Conservation (phyloP, 768 basidiomycete genomes). For the Psilocybe cyanescens region DNA sequence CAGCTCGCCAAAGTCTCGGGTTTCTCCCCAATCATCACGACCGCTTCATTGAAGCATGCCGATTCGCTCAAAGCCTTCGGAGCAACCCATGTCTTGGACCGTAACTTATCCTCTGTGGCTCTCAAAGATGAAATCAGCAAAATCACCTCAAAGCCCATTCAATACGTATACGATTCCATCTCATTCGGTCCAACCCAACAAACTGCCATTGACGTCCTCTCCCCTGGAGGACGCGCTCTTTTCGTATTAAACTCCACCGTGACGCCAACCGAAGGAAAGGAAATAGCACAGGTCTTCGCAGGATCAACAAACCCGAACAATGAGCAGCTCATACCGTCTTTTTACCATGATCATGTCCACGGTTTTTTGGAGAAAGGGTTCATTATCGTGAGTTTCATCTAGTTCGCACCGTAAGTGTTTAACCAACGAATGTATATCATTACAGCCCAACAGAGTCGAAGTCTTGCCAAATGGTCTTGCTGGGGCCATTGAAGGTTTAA, state of each 20-base stretch:
- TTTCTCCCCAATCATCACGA: conserved; percentile 45
- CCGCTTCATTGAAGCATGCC: conserved; percentile 33
- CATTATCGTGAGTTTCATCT: conserved; percentile 21
- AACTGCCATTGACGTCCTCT: conserved; percentile 27
- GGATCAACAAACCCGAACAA: conserved; percentile 14
- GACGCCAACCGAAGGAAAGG: conserved; percentile 18
- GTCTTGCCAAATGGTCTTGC: conserved; percentile 43
- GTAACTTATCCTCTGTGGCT: conserved; percentile 18
- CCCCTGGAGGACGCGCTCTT: conserved; percentile 37
- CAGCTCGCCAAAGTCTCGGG: conserved; percentile 44
- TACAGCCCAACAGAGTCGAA: conserved; percentile 30
- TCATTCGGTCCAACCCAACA: conserved; percentile 25
- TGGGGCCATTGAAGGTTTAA: conserved; percentile 45
- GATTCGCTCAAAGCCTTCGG: conserved; percentile 38
- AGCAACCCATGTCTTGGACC: conserved; percentile 43
- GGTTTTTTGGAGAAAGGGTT: conserved; percentile 20
- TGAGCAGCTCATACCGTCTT: conserved; percentile 6
- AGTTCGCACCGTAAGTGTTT: too few species aligned
- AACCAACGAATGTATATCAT: too few species aligned
- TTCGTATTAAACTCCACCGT: conserved; percentile 34
- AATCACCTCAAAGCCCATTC: conserved; percentile 22
- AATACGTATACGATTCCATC: conserved; percentile 29
- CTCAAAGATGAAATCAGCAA: conserved; percentile 25
- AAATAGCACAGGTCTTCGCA: conserved; percentile 1
- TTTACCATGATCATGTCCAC: conserved; percentile 20